A percentile compares a stretch with the other conserved stretches of the same genome.
Conservation (phyloP, 2,329 filamentous ascomycete genomes). For the Stachybotrys echinatus region DNA sequence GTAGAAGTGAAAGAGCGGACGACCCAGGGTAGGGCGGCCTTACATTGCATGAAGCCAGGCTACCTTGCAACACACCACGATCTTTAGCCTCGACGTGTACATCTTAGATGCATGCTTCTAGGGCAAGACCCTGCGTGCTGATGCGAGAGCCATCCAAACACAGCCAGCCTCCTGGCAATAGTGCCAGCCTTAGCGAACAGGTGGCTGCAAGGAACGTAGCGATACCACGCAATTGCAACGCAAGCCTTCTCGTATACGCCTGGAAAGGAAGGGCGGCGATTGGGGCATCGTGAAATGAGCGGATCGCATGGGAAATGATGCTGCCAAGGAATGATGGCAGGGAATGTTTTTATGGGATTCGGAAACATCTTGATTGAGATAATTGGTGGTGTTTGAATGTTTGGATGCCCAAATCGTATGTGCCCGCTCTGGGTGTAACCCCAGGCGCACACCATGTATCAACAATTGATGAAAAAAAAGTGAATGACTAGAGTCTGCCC, state of each 20-base stretch:
- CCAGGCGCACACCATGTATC: too few relatives aligned
- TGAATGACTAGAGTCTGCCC: too few relatives aligned
- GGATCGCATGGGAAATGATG: neutral
- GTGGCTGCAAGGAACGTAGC: neutral
- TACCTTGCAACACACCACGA: conserved; percentile 2
- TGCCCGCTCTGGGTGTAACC: neutral
- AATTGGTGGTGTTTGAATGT: neutral
- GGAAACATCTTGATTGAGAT: neutral
- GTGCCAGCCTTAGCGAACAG: neutral
- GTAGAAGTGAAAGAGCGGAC: neutral
- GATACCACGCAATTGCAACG: neutral
- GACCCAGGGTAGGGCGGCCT: neutral
- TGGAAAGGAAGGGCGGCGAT: neutral
- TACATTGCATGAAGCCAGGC: neutral
- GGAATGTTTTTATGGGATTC: neutral
- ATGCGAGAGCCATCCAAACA: neutral
- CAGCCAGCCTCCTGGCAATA: neutral
- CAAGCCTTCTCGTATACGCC: neutral
- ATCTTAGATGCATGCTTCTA: neutral
- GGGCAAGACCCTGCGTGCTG: neutral
- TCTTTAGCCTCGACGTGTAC: neutral
- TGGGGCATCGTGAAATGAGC: neutral
- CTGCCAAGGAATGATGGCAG: neutral
- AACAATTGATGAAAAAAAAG: too few relatives aligned
- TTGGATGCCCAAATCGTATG: neutral